Evolutionary conservation across 2,329 filamentous ascomycete species (phyloP).

Genomic region (Botrytis aclada): DNA sequence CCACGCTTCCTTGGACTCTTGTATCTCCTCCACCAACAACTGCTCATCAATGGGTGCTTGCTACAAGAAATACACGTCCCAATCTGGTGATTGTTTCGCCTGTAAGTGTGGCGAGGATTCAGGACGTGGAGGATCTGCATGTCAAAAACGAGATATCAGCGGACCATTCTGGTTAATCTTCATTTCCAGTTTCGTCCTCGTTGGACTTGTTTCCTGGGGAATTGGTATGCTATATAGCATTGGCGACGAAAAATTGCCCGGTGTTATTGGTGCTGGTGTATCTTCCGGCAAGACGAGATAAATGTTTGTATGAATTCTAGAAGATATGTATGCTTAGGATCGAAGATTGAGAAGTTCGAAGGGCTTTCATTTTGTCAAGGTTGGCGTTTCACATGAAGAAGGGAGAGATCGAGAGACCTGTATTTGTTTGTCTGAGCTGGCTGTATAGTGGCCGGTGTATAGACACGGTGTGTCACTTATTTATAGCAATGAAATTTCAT

Average conservation of each 20-base stretch:
- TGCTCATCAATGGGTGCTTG: slow-evolving; percentile 84
- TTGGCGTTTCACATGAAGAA: slow-evolving; percentile 15
- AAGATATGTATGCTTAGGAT: slow-evolving; percentile 18
- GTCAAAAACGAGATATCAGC: slow-evolving; percentile 89
- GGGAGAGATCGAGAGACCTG: slow-evolving; percentile 5
- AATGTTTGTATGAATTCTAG: slow-evolving; percentile 14
- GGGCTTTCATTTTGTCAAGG: slow-evolving; percentile 8
- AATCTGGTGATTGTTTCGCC: slow-evolving; percentile 63
- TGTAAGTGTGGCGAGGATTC: slow-evolving; percentile 61
- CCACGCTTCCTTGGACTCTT: slow-evolving; percentile 68
- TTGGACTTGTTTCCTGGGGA: slow-evolving; percentile 65
- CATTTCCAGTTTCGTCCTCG: slow-evolving; percentile 67
- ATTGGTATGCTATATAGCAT: slow-evolving; percentile 80
- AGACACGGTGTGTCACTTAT: slow-evolving; percentile 1
- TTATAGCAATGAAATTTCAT: slow-evolving; percentile 10
- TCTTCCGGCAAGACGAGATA: slow-evolving; percentile 55
- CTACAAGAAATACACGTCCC: slow-evolving; percentile 59
- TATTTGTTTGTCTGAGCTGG: slow-evolving; percentile 17
- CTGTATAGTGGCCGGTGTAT: slow-evolving; percentile 14
- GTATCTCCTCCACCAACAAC: slow-evolving; percentile 65
- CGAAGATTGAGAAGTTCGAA: background rate
- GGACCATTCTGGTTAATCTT: slow-evolving; percentile 84
- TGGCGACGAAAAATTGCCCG: slow-evolving; percentile 82
- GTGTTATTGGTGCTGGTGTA: slow-evolving; percentile 94
- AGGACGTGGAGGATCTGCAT: slow-evolving; percentile 65